Evolutionary conservation across 2,329 filamentous ascomycete genomes (phyloP).

Genomic region (Beauveria medogensis): DNA sequence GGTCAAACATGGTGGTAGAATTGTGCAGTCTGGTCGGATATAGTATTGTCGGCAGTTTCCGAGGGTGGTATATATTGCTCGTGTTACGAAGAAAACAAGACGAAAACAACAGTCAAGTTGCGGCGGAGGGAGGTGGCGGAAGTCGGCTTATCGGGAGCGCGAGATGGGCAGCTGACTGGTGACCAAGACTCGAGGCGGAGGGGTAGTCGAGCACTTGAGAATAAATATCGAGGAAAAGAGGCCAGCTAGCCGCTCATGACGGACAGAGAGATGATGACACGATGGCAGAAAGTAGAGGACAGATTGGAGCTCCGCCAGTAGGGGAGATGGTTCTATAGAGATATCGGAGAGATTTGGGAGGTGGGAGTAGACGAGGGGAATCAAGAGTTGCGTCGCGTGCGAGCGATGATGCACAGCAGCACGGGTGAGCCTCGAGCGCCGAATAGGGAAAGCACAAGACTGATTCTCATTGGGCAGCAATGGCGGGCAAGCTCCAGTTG

Average conservation of each 20-base stretch:
- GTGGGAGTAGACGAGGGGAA: slow-evolving; percentile 3
- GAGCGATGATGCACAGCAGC: slow-evolving; percentile 1
- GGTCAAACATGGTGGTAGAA: slow-evolving; percentile 58
- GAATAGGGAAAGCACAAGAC: background rate
- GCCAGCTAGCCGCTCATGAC: slow-evolving; percentile 2
- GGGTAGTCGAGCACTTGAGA: background rate
- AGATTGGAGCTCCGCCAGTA: background rate
- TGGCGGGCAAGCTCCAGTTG: background rate
- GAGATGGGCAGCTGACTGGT: slow-evolving; percentile 2
- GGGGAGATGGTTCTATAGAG: background rate
- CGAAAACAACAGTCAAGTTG: background rate
- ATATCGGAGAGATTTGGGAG: background rate
- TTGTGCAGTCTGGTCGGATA: background rate
- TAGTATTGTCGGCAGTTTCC: background rate
- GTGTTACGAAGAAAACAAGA: background rate
- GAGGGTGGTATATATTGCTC: background rate
- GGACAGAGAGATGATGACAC: background rate
- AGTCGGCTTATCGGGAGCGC: background rate
- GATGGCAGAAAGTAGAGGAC: background rate
- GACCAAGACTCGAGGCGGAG: background rate
- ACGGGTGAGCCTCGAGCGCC: background rate
- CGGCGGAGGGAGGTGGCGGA: background rate
- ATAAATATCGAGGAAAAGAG: background rate
- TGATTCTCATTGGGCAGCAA: background rate
- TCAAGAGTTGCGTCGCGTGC: background rate